Percentiles rank a stretch among this genome's conserved stretches.
phyloP scores from a whole-genome alignment of 192 early-diverging fungal genomes.

The Entomortierella parvispora region DNA sequence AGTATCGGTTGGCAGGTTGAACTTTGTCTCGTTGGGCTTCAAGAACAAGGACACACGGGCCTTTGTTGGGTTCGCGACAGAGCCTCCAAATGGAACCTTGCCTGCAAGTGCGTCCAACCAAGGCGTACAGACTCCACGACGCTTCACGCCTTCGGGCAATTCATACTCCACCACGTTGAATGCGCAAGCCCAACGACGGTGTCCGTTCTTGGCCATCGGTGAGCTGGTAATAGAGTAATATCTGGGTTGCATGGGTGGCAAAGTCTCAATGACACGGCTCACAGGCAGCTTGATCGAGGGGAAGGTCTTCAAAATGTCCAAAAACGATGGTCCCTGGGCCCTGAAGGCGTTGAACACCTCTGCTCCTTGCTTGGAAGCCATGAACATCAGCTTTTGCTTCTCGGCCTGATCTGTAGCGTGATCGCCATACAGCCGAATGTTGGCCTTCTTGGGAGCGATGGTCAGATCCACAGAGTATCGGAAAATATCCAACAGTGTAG shows the following conservation, averaged over 20 bases:
- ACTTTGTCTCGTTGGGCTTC: constrained; percentile 67
- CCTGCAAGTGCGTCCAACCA: constrained; percentile 81
- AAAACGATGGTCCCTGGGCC: constrained; percentile 73
- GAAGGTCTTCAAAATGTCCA: constrained; percentile 86
- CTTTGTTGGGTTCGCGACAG: constrained; percentile 7
- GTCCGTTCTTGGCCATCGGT: constrained; percentile 58
- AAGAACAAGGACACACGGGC: constrained; percentile 62
- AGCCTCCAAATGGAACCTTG: constrained; percentile 28
- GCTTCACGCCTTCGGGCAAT: constrained; percentile 50
- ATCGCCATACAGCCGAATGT: constrained; percentile 87
- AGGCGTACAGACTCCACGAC: constrained; percentile 79
- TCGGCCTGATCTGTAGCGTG: constrained; percentile 74
- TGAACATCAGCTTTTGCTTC: constrained; percentile 78
- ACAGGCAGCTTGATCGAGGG: constrained; percentile 78
- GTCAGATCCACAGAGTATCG: constrained; percentile 81
- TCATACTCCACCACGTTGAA: constrained; percentile 89
- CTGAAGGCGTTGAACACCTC: constrained; percentile 74
- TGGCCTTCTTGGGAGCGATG: constrained; percentile 77
- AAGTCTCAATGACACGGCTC: constrained; percentile 76
- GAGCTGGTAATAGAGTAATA: constrained; percentile 90
- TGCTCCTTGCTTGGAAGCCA: constrained; percentile 82
- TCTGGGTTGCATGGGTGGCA: constrained; percentile 84
- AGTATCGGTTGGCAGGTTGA: constrained; percentile 72
- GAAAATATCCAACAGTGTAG: constrained; percentile 73
- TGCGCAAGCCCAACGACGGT: constrained; percentile 72